Percentiles rank a stretch among this genome's conserved stretches.
These are phyloP conservation scores for Elasticomyces elasticus DNA, from an alignment of 495 filamentous ascomycete genomes.

Conservation along the genomic window DNA sequence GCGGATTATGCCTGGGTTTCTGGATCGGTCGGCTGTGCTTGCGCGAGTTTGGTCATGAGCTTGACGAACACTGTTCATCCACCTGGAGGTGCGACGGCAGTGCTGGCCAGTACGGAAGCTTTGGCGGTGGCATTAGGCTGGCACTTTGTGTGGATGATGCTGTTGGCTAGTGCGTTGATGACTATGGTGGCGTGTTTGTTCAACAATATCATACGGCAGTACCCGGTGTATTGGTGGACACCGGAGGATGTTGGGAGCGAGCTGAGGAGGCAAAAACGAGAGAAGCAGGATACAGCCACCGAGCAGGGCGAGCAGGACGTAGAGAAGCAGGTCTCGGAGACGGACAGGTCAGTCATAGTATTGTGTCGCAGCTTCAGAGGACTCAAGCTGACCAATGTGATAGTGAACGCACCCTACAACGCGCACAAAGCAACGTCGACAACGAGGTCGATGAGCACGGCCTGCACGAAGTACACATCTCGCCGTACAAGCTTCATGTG, in stretches of 20 bases:
- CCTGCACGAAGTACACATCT: slow-evolving; percentile 3
- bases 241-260: slow-evolving; percentile 27
- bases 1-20: slow-evolving; percentile 53
- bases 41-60: slow-evolving; percentile 61
- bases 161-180: slow-evolving; percentile 58
- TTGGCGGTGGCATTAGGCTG: slow-evolving; percentile 54
- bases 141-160: slow-evolving; percentile 58
- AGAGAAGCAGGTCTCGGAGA: slow-evolving; percentile 12
- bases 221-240: slow-evolving; percentile 73
- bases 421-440: background rate
- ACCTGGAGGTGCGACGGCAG: slow-evolving; percentile 77
- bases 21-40: slow-evolving; percentile 58
- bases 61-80: slow-evolving; percentile 75
- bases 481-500: slow-evolving; percentile 11
- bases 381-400: background rate
- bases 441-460: slow-evolving; percentile 1
- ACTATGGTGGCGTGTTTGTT: slow-evolving; percentile 53
- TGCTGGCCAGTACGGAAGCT: slow-evolving; percentile 60
- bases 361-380: background rate
- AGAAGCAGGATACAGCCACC: too few relatives aligned
- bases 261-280: slow-evolving; percentile 18
- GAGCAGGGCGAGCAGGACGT: slow-evolving; percentile 20
- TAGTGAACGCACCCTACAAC: slow-evolving; percentile 3
- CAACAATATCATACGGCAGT: slow-evolving; percentile 69
- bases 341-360: slow-evolving; percentile 8